Conservation (phyloP, 2,329 filamentous ascomycete species). For the Diaporthe eres region DNA sequence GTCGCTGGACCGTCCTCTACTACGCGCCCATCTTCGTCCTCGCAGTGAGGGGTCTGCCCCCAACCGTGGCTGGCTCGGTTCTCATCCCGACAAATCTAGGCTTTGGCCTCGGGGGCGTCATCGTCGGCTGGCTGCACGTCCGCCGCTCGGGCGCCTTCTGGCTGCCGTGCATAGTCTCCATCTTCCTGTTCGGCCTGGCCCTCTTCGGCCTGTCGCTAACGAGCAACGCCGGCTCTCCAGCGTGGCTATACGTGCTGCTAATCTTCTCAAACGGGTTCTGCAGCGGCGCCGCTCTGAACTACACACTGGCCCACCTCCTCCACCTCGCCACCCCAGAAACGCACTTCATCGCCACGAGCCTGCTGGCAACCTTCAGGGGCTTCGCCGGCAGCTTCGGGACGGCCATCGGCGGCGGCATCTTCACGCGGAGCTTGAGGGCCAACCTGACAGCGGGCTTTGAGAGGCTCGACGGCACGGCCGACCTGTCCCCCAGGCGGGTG, state of each 20-base stretch:
- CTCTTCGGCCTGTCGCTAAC: constrained; percentile 69
- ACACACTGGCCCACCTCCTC: constrained; percentile 84
- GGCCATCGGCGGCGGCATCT: constrained; percentile 83
- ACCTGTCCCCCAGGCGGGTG: constrained; percentile 51
- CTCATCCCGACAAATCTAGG: constrained; percentile 86
- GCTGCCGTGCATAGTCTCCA: constrained; percentile 71
- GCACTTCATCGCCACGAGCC: constrained; percentile 82
- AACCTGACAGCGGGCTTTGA: constrained; percentile 71
- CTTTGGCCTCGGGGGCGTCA: constrained; percentile 80
- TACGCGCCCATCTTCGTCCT: constrained; percentile 86
- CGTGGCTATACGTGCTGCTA: constrained; percentile 68
- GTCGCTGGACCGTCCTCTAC: constrained; percentile 85
- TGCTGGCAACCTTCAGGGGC: constrained; percentile 84
- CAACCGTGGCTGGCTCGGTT: constrained; percentile 80
- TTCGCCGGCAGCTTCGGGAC: constrained; percentile 87
- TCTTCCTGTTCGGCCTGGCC: constrained; percentile 73
- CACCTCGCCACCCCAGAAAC: constrained; percentile 77
- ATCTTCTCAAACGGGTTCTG: constrained; percentile 80
- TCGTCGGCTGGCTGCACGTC: constrained; percentile 83
- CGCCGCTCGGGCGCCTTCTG: constrained; percentile 82
- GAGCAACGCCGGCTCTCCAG: constrained; percentile 65
- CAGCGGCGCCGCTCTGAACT: constrained; percentile 82
- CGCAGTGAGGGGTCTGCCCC: constrained; percentile 78
- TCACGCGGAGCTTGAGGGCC: constrained; percentile 71
- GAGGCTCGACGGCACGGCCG: constrained; percentile 56